Percentiles rank a stretch among this genome's conserved stretches.
phyloP scores from a whole-genome alignment of 2,329 filamentous ascomycete species.

The Microthyrium microscopicum region DNA sequence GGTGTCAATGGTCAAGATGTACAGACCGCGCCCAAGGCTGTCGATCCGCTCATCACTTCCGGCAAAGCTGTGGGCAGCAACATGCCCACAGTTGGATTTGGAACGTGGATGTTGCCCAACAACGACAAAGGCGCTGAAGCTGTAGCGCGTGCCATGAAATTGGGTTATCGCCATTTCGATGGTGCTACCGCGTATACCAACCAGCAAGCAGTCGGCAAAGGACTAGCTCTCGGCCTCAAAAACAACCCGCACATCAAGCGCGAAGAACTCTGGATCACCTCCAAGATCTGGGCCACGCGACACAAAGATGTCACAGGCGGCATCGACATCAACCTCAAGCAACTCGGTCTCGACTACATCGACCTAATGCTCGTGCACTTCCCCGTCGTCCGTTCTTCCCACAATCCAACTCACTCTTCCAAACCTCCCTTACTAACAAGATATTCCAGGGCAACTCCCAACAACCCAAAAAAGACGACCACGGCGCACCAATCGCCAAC shows the following conservation, averaged over 20 bases:
- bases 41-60: too few species aligned
- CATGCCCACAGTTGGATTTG: constrained; percentile 21
- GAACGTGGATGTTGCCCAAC: constrained; percentile 20
- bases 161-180: constrained; percentile 43
- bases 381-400: constrained; percentile 2
- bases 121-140: constrained; percentile 31
- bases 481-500: too few species aligned
- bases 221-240: constrained; percentile 21
- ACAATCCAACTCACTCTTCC: neutral
- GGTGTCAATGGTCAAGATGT: too few species aligned
- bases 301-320: constrained; percentile 20
- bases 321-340: constrained; percentile 11
- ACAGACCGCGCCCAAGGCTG: too few species aligned
- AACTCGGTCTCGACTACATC: constrained; percentile 6
- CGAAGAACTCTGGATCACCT: constrained; percentile 22
- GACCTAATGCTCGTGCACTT: constrained; percentile 8
- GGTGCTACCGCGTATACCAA: constrained; percentile 36
- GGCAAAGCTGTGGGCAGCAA: too few species aligned
- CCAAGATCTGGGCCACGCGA: constrained; percentile 23
- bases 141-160: constrained; percentile 29
- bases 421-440: constrained; percentile 43
- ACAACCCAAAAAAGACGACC: constrained; percentile 53
- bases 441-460: constrained; percentile 60
- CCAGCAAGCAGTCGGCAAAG: constrained; percentile 26
- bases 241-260: constrained; percentile 17